phyloP scores from a whole-genome alignment of 2,329 filamentous ascomycete genomes.

The Ceratocystis smalleyi region DNA sequence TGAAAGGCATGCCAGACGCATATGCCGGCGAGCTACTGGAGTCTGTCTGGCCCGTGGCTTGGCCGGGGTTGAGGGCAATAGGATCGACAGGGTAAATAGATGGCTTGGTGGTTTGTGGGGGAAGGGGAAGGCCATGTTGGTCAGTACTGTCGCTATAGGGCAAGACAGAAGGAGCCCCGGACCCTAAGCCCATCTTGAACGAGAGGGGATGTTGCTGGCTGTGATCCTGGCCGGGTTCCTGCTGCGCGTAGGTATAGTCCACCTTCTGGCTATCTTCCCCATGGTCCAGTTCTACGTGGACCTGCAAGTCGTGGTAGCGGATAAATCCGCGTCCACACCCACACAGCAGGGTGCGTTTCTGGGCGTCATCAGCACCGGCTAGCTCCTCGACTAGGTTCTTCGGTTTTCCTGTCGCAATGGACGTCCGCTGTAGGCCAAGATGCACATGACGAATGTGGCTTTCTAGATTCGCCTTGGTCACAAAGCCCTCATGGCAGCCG shows the following conservation, averaged over 20 bases:
- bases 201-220: not conserved
- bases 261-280: not conserved
- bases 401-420: constrained; percentile 16
- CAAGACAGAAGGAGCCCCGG: not conserved
- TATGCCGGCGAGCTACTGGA: not conserved
- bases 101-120: not conserved
- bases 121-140: not conserved
- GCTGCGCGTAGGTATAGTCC: not conserved
- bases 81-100: not conserved
- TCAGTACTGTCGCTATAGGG: not conserved
- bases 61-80: not conserved
- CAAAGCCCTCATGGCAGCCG: constrained; percentile 62
- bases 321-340: constrained; percentile 34
- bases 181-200: not conserved
- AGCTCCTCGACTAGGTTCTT: constrained; percentile 29
- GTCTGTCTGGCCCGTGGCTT: constrained; percentile 9
- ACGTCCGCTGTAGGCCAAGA: constrained; percentile 40
- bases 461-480: constrained; percentile 62
- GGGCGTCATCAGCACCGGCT: constrained; percentile 27
- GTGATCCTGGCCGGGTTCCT: no score
- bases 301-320: constrained; percentile 35
- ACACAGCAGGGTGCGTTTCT: constrained; percentile 32
- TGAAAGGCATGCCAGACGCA: not conserved
- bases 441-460: constrained; percentile 77
- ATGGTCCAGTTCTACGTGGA: constrained; percentile 29